Conservation (phyloP, 73 alveolate species). For the Paramecium sexaurelia region DNA sequence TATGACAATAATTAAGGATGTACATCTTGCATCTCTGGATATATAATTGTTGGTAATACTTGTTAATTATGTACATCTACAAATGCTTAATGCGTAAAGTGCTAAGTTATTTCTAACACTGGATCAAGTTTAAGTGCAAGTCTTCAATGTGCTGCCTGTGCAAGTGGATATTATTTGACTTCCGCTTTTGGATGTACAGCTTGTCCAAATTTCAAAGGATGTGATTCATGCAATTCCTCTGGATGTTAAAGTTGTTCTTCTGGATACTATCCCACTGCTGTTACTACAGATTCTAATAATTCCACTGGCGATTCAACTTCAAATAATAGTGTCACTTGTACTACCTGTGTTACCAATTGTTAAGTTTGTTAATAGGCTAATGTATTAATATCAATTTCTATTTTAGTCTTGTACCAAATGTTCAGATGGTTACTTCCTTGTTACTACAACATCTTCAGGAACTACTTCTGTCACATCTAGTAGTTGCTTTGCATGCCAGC, state of each 20-base stretch:
- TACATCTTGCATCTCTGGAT: neutral
- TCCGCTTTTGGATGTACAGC: neutral
- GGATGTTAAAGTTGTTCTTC: neutral
- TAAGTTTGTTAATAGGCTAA: neutral
- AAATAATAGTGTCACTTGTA: neutral
- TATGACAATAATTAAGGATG: neutral
- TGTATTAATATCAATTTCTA: neutral
- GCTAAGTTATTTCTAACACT: neutral
- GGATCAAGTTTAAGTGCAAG: neutral
- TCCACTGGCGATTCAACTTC: neutral
- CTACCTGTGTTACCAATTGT: neutral
- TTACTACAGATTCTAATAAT: neutral
- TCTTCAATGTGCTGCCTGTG: neutral
- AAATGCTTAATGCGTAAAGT: neutral
- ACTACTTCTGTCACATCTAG: neutral
- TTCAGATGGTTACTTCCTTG: neutral
- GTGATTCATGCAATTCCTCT: neutral
- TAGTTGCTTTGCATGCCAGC: conserved; percentile 27
- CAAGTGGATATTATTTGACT: neutral
- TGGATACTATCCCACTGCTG: neutral
- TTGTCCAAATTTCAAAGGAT: neutral
- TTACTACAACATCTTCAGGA: neutral
- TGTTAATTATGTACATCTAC: neutral
- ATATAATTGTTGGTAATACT: neutral
- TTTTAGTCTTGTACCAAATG: conserved; percentile 40